Percentiles rank a stretch among this genome's conserved stretches.
These are phyloP conservation scores for Aspergillus transmontanensis DNA, from an alignment of 2,329 filamentous ascomycete genomes.

Conservation along the genomic window DNA sequence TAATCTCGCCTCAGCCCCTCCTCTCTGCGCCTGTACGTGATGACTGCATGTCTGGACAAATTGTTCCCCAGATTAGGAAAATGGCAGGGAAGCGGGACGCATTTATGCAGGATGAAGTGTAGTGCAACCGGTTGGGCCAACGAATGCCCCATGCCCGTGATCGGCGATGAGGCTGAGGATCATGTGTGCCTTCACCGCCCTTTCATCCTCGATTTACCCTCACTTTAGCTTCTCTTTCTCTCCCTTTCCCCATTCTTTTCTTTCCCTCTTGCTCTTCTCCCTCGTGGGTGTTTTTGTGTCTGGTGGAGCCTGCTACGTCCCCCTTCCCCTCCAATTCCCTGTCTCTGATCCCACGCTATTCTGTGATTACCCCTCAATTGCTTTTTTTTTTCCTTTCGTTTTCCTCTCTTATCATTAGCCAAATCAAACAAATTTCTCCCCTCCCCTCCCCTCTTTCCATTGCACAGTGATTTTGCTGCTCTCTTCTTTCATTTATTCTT, in stretches of 20 bases:
- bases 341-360: conserved; percentile 11
- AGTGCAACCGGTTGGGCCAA: neutral
- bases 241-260: conserved; percentile 1
- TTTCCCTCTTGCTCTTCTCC: neutral
- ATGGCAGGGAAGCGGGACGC: neutral
- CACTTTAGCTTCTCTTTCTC: conserved; percentile 3
- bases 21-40: neutral
- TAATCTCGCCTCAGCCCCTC: neutral
- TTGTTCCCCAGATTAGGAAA: neutral
- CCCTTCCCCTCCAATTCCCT: conserved; percentile 21
- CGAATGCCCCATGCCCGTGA: neutral
- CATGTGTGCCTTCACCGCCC: conserved; percentile 8
- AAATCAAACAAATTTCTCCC: neutral
- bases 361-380: conserved; percentile 12
- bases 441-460: neutral
- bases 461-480: neutral
- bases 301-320: conserved; percentile 15
- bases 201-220: neutral
- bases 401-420: neutral
- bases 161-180: conserved; percentile 5
- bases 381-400: neutral
- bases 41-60: neutral
- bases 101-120: neutral
- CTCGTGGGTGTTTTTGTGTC: conserved; percentile 3
- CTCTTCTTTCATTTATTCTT: neutral